Conservation (phyloP, 2,329 filamentous ascomycete species). For the Pseudopithomyces chartarum region DNA sequence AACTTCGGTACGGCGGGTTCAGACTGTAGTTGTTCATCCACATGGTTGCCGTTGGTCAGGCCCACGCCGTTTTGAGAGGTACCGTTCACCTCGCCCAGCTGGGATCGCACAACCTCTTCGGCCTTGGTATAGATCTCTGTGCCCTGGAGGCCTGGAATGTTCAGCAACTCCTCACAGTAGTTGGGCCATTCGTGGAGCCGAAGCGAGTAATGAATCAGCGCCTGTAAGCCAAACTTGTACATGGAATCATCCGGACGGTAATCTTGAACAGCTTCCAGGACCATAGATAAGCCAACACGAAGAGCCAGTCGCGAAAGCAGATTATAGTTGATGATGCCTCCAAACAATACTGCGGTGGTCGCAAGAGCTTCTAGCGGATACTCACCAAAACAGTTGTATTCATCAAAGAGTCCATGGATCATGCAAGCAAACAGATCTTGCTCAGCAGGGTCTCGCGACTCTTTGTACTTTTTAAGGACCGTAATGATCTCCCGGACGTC, state of each 20-base stretch:
- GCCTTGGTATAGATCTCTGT: slow-evolving; percentile 86
- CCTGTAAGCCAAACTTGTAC: slow-evolving; percentile 98
- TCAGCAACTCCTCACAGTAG: slow-evolving; percentile 83
- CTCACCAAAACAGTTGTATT: slow-evolving; percentile 92
- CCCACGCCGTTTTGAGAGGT: slow-evolving; percentile 53
- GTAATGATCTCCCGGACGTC: slow-evolving; percentile 86
- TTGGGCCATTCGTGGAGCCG: slow-evolving; percentile 93
- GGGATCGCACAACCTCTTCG: slow-evolving; percentile 75
- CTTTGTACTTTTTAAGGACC: slow-evolving; percentile 84
- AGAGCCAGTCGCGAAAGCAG: slow-evolving; percentile 88
- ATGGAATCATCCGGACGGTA: slow-evolving; percentile 83
- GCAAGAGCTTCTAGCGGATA: slow-evolving; percentile 96
- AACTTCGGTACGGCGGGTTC: slow-evolving; percentile 75
- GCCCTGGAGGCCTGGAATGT: slow-evolving; percentile 79
- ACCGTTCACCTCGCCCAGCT: slow-evolving; percentile 63
- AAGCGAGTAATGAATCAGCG: slow-evolving; percentile 83
- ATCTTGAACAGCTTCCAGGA: slow-evolving; percentile 91
- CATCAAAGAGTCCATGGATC: slow-evolving; percentile 96
- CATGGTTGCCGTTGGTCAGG: slow-evolving; percentile 69
- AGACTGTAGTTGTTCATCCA: slow-evolving; percentile 63
- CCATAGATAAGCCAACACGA: slow-evolving; percentile 95
- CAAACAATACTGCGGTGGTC: slow-evolving; percentile 94
- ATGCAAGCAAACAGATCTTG: slow-evolving; percentile 98
- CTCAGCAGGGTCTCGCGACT: slow-evolving; percentile 79
- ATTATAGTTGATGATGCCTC: slow-evolving; percentile 92